Conservation (phyloP, 345 rosid species). For the Acer saccharum region DNA sequence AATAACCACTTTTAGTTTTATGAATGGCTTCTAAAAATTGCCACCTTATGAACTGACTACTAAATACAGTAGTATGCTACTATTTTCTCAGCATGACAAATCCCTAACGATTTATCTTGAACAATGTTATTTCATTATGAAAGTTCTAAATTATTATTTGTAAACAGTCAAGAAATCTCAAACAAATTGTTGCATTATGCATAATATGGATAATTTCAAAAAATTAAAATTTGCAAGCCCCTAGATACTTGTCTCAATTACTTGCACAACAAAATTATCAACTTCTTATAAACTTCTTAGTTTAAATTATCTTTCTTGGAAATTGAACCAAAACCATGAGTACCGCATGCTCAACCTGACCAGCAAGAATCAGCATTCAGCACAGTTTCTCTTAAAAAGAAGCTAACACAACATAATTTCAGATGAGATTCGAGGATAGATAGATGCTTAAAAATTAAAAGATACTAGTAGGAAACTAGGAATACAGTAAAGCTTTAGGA, state of each 20-base stretch:
- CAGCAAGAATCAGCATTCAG: background rate
- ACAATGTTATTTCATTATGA: background rate
- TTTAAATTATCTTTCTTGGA: background rate
- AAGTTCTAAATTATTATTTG: background rate
- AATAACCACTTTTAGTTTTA: background rate
- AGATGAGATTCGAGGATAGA: background rate
- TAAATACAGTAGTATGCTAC: background rate
- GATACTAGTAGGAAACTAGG: background rate
- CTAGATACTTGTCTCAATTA: background rate
- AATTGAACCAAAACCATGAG: background rate
- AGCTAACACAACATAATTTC: background rate
- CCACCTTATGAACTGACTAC: slow-evolving; percentile 14
- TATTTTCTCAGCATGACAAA: background rate
- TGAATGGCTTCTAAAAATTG: slow-evolving; percentile 2
- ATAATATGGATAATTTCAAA: background rate
- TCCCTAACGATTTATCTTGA: background rate
- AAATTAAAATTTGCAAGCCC: background rate
- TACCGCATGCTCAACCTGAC: background rate
- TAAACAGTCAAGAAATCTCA: background rate
- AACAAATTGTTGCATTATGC: background rate
- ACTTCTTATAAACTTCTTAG: background rate
- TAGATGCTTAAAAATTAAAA: background rate
- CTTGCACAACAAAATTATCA: background rate
- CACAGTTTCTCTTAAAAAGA: background rate
- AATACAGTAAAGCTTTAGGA: background rate